Conservation (phyloP, 306 rosid genomes). For the Gleditsia sinensis region DNA sequence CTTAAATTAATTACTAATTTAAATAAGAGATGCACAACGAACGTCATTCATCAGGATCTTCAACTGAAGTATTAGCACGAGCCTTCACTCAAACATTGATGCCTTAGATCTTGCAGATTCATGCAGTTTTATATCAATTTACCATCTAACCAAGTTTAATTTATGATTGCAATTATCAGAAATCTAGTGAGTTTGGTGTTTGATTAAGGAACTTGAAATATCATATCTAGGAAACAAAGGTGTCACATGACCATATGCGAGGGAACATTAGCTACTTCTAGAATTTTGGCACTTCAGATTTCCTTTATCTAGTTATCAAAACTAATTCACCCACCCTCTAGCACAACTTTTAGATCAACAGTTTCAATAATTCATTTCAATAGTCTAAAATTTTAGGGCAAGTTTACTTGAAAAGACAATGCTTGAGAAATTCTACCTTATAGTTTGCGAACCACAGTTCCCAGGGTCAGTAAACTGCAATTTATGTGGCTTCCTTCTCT, state of each 20-base stretch:
- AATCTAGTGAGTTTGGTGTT: background rate
- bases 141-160: conserved; percentile 7
- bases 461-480: conserved; percentile 84
- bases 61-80: background rate
- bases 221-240: conserved; percentile 1
- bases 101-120: background rate
- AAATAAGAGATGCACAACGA: background rate
- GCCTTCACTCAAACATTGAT: background rate
- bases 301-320: conserved; percentile 6
- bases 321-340: background rate
- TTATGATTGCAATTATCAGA: background rate
- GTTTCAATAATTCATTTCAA: conserved; percentile 12
- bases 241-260: conserved; percentile 12
- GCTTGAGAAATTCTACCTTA: conserved; percentile 52
- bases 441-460: conserved; percentile 90
- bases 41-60: background rate
- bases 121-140: background rate
- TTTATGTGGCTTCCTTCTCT: conserved; percentile 95
- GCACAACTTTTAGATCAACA: conserved; percentile 5
- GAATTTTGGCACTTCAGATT: conserved; percentile 5
- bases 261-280: conserved; percentile 14
- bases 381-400: background rate
- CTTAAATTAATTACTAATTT: background rate
- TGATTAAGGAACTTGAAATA: conserved; percentile 16
- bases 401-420: background rate